A percentile compares a stretch with the other conserved stretches of the same genome.
phyloP scores from a whole-genome alignment of 1,284 basidiomycete genomes.

The Sanguinoderma infundibulare region DNA sequence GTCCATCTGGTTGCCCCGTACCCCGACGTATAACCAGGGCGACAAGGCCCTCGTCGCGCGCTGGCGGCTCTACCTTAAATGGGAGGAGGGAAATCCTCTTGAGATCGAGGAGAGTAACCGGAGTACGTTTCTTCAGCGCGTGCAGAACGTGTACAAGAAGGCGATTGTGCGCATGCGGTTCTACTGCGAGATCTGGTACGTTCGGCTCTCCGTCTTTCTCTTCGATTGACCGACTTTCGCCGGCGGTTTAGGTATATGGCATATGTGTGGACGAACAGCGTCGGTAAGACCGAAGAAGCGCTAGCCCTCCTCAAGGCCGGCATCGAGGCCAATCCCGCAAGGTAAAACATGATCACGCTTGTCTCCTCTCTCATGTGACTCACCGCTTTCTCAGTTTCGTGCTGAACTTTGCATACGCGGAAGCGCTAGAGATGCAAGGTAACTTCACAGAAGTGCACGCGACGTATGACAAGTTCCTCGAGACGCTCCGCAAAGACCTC shows the following conservation, averaged over 20 bases:
- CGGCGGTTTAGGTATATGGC: slow-evolving; percentile 98
- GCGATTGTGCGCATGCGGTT: slow-evolving; percentile 91
- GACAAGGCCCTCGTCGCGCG: slow-evolving; percentile 80
- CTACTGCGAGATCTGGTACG: slow-evolving; percentile 93
- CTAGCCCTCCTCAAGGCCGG: slow-evolving; percentile 83
- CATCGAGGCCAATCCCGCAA: slow-evolving; percentile 86
- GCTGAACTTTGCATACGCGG: slow-evolving; percentile 89
- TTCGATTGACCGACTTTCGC: no score
- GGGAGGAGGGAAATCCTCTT: slow-evolving; percentile 95
- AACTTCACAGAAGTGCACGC: slow-evolving; percentile 72
- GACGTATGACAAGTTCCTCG: slow-evolving; percentile 75
- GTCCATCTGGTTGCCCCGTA: slow-evolving; percentile 68
- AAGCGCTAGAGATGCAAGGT: slow-evolving; percentile 73
- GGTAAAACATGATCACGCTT: slow-evolving; percentile 46
- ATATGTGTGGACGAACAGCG: slow-evolving; percentile 75
- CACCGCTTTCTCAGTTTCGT: slow-evolving; percentile 65
- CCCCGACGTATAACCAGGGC: slow-evolving; percentile 73
- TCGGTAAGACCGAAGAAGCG: slow-evolving; percentile 86
- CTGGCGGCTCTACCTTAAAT: slow-evolving; percentile 94
- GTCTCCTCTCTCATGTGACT: no score
- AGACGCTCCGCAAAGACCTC: slow-evolving; percentile 71
- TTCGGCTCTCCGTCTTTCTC: neutral
- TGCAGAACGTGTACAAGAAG: slow-evolving; percentile 88
- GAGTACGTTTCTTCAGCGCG: slow-evolving; percentile 65
- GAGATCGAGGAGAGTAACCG: slow-evolving; percentile 90